Base-by-base conservation (phyloP, 345 rosid genomes). In the Salix brachista region DNA sequence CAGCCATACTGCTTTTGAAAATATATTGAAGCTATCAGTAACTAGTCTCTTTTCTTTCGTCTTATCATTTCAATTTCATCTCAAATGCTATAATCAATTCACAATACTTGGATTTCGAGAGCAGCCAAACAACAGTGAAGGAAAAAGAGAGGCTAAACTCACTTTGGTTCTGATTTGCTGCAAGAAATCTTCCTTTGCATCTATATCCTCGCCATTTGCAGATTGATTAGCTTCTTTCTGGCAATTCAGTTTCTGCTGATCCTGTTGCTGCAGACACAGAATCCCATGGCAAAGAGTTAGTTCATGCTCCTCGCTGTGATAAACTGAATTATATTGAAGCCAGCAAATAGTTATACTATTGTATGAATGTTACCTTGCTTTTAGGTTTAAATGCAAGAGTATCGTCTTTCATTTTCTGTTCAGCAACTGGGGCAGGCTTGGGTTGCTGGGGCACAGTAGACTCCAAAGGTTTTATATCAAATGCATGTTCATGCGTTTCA, bases 151-250 rank as follows among this genome's bases (percentile, higher is more conserved):
- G 30, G 46, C 32, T 42, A 52, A 42, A 85, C 97, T 88, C 83
- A 93, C 99, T 86, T 93, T 91, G 68, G 85, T 65, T 86, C 96
- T 86, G 58, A 96, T 96, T 85, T 93, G 99, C 69, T 87, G 90
- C 76, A 90, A 87, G 76, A 96, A 88, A 72, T 96, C 98, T 28
- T 84, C 97, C 85, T 86, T 89, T 67, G 87, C 94, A 34, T 85
- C 93, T 78, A 67, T 25, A 69, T 73, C 87, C 77, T 82, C 83
- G 70, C 78, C 83, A 41, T 75, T 85, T 76, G 78, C 64, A 72
- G 50, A 77, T 77, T 71, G 84, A 75, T 81, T 82, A 73, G 78
- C 84, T 77, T 86, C 89, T 81, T 83, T 86, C 69, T 61, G 79
- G 36, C 50, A 14, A 74, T 78, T 84, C 82, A 80, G 78, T 81